Percentiles rank a stretch among this genome's conserved stretches.
phyloP scores from a whole-genome alignment of 352 stramenopile species.

The Phytopythium aichiense region DNA sequence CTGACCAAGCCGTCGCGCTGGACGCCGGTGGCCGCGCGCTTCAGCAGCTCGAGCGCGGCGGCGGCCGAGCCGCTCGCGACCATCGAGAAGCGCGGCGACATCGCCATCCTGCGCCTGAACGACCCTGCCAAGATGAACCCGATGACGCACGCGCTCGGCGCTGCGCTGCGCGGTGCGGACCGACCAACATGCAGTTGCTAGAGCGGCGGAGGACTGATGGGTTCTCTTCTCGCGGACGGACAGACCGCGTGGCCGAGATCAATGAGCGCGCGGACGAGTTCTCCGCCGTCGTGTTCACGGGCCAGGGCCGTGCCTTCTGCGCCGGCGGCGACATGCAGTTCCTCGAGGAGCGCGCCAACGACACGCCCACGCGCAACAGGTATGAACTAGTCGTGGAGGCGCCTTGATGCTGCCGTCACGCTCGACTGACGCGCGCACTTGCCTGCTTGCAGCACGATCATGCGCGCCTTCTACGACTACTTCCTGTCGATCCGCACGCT shows the following conservation, averaged over 20 bases:
- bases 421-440: background rate
- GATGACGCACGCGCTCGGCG: slow-evolving; percentile 81
- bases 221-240: background rate
- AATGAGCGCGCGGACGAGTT: slow-evolving; percentile 43
- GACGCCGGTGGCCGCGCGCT: background rate
- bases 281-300: slow-evolving; percentile 71
- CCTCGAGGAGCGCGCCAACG: slow-evolving; percentile 45
- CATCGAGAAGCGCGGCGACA: slow-evolving; percentile 38
- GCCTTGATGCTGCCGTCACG: background rate
- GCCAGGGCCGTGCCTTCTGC: slow-evolving; percentile 77
- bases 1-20: background rate
- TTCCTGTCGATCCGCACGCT: slow-evolving; percentile 80
- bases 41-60: background rate
- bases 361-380: slow-evolving; percentile 78
- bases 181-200: background rate
- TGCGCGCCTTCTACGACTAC: slow-evolving; percentile 81
- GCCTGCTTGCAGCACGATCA: slow-evolving; percentile 30
- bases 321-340: slow-evolving; percentile 85
- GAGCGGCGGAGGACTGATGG: background rate
- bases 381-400: slow-evolving; percentile 2
- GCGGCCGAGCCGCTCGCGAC: slow-evolving; percentile 30
- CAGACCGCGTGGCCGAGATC: slow-evolving; percentile 48
- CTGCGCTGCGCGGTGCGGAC: slow-evolving; percentile 39
- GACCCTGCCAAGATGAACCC: slow-evolving; percentile 84
- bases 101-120: slow-evolving; percentile 64